Conservation (phyloP, 768 basidiomycete species). For the Lactarius hatsudake region DNA sequence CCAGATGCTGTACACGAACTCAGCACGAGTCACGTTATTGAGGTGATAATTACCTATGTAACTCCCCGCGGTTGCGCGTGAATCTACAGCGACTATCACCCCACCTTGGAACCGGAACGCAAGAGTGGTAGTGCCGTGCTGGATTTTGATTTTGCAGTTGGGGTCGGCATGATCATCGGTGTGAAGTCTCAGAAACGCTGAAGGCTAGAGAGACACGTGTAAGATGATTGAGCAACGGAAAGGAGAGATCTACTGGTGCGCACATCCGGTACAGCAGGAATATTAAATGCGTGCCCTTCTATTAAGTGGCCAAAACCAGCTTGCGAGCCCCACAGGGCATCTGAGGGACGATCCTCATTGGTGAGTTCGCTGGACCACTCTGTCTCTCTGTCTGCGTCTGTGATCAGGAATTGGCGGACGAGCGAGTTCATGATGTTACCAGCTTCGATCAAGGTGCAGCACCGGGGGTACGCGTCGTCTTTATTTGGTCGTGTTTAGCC, state of each 20-base stretch:
- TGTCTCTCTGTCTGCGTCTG: conserved; percentile 48
- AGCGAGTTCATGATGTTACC: conserved; percentile 63
- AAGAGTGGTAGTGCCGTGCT: conserved; percentile 97
- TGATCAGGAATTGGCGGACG: conserved; percentile 62
- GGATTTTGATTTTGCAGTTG: conserved; percentile 93
- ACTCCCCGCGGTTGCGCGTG: conserved; percentile 93
- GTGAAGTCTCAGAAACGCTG: conserved; percentile 86
- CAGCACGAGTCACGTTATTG: neutral
- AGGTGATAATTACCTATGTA: conserved; percentile 72
- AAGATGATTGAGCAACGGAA: neutral
- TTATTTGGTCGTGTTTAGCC: conserved; percentile 21
- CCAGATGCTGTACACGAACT: conserved; percentile 65
- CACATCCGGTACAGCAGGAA: conserved; percentile 77
- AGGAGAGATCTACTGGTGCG: conserved; percentile 33
- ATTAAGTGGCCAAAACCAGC: conserved; percentile 78
- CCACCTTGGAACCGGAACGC: conserved; percentile 97
- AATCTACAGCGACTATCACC: conserved; percentile 99
- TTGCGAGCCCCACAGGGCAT: conserved; percentile 77
- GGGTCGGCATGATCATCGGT: conserved; percentile 96
- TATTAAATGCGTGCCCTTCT: conserved; percentile 67
- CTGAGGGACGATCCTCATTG: conserved; percentile 63
- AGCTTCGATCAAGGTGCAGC: neutral
- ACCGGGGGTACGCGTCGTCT: conserved; percentile 13
- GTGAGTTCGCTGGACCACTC: conserved; percentile 48
- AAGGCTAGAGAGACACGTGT: conserved; percentile 55